Conservation (phyloP, 192 early-diverging fungal species). For the Gigaspora rosea region DNA sequence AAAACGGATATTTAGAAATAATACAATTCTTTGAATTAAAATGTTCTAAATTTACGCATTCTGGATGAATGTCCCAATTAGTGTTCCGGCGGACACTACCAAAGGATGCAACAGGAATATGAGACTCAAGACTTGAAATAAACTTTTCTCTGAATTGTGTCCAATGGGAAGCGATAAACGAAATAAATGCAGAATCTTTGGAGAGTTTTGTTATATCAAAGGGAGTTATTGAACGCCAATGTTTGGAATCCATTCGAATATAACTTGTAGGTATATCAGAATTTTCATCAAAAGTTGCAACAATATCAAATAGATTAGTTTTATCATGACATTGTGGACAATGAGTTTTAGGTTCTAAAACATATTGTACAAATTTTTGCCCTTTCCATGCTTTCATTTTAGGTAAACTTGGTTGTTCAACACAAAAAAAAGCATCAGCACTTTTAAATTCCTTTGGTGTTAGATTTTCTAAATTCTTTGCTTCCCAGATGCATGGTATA, state of each 20-base stretch:
- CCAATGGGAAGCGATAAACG: not conserved
- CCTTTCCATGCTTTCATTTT: not conserved
- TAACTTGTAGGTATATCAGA: not conserved
- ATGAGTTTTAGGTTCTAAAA: not conserved
- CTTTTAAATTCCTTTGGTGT: not conserved
- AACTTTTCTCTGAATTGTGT: not conserved
- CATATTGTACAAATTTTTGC: not conserved
- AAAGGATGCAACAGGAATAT: not conserved
- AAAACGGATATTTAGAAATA: not conserved
- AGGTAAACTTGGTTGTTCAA: not conserved
- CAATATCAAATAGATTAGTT: not conserved
- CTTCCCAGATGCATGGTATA: not conserved
- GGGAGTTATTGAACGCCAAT: not conserved
- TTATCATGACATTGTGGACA: not conserved
- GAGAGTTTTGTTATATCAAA: not conserved
- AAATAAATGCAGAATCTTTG: not conserved
- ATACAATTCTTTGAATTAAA: not conserved
- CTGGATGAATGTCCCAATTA: not conserved
- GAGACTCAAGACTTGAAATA: not conserved
- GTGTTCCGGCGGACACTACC: not conserved
- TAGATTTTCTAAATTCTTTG: not conserved
- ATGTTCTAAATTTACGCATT: not conserved
- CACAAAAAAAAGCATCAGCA: not conserved
- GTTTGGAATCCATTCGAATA: not conserved
- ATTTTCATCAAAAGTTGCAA: not conserved